Evolutionary conservation across 1,284 basidiomycete genomes (phyloP), one percentile per base, ranked within the genome.

Genomic region (Apiotrichum domesticum): DNA sequence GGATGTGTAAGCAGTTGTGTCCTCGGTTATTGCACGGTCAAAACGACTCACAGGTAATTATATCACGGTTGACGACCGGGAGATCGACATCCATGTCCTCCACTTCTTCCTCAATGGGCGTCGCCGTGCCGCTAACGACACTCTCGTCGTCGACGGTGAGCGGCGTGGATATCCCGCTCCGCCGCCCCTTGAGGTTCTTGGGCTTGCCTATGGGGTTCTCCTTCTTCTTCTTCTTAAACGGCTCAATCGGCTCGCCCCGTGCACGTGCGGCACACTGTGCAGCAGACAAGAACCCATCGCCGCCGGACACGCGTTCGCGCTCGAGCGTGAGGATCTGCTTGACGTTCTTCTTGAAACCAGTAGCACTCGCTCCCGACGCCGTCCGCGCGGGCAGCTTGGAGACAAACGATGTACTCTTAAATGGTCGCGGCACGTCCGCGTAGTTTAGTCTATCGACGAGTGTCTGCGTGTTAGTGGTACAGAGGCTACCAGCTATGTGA

Each of bases 271-370:
- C 59, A 3, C 66, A 66, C 56, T 73, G 71, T 35, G 58, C 57
- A 2, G 73, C 70, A 0, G 64, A 63, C 15, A 71, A 48, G 53
- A 73, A 73, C 3, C 72, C 71, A 55, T 74, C 70, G 9, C 71
- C 73, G n/a, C 72, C 73, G 5, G 59, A 59, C 3, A 70, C 55
- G 6, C 73, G 56, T 52, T 77, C 74, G 13, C 74, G 62, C 53
- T 77, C 76, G 6, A 75, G 64, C 35, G 59, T 63, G 4, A 77
- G 63, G 43, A 77, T 71, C 64, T 77, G 76, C 62, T 77, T 77
- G 39, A 65, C 65, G 49, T 69, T 73, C 52, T 72, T 72, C 41
- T 68, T 63, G 32, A 70, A 67, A 9, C 58, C 50, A 0, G 68
- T 56, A 13, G 68, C 67, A 7, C 57, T 51, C 11, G 68, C 60